Evolutionary conservation across 805 yeast genomes (phyloP).

Genomic region (Saccharomycopsis amapae): DNA sequence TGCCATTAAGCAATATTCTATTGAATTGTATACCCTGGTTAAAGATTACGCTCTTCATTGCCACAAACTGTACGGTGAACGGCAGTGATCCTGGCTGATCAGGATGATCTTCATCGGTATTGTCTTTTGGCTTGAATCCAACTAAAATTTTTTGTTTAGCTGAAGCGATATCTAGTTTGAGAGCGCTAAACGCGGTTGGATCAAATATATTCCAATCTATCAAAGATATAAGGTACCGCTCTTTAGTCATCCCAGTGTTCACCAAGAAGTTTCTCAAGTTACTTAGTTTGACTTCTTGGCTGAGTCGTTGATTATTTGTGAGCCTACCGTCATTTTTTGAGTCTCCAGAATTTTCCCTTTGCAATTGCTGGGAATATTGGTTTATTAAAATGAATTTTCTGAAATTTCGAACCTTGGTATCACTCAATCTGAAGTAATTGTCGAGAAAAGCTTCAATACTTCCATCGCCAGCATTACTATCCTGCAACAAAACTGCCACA

Average conservation of each 20-base stretch:
- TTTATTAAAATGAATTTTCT: slow-evolving; percentile 1
- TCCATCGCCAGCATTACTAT: slow-evolving; percentile 2
- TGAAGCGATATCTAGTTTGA: too few relatives aligned
- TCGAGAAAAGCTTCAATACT: slow-evolving; percentile 13
- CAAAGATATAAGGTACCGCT: too few relatives aligned
- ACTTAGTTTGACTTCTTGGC: not conserved
- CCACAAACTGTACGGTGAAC: slow-evolving; percentile 6
- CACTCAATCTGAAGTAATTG: slow-evolving; percentile 9
- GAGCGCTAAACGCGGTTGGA: too few relatives aligned
- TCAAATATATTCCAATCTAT: too few relatives aligned
- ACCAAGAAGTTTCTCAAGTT: slow-evolving; percentile 10
- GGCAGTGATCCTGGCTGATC: too few relatives aligned
- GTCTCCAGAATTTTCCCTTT: not conserved
- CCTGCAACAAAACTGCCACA: slow-evolving; percentile 3
- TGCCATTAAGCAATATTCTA: slow-evolving; percentile 9
- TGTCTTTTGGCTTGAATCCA: not conserved
- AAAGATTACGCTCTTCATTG: slow-evolving; percentile 6
- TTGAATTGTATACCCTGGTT: slow-evolving; percentile 17
- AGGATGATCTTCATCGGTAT: not conserved
- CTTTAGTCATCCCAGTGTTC: slow-evolving; percentile 4
- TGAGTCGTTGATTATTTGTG: too few relatives aligned
- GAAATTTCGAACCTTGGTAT: too few relatives aligned
- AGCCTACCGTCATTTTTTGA: not conserved
- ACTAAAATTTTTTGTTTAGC: too few relatives aligned
- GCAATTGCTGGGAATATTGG: not conserved